Conservation (phyloP, 148 eudicot genomes). For the Persicaria maculosa region DNA sequence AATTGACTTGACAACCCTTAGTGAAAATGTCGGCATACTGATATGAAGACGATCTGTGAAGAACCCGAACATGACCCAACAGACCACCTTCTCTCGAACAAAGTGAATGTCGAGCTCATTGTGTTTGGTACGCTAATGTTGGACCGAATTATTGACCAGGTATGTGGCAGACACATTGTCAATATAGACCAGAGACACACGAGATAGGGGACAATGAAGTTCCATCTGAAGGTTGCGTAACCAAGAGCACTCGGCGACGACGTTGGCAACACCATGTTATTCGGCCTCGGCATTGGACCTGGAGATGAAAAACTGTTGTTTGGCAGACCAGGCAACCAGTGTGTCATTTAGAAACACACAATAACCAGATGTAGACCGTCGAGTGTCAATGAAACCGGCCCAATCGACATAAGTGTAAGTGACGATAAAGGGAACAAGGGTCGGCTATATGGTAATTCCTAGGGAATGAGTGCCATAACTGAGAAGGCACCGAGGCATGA, state of each 20-base stretch:
- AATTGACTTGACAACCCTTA: background rate
- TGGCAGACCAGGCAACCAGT: background rate
- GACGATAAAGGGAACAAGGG: background rate
- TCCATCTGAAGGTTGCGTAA: background rate
- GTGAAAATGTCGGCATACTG: background rate
- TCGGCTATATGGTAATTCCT: background rate
- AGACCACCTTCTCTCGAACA: background rate
- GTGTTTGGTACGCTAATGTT: conserved; percentile 4
- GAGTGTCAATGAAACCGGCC: background rate
- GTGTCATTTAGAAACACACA: conserved; percentile 10
- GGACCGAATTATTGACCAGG: background rate
- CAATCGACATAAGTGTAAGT: background rate
- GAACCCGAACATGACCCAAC: background rate
- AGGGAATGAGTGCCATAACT: background rate
- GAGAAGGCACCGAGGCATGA: background rate
- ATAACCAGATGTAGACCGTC: conserved; percentile 6
- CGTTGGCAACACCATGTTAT: conserved; percentile 10
- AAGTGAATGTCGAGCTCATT: conserved; percentile 8
- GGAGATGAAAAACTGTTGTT: conserved; percentile 6
- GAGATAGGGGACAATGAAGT: background rate
- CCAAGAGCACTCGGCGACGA: conserved; percentile 9
- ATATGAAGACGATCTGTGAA: background rate
- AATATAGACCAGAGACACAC: background rate
- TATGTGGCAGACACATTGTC: conserved; percentile 1
- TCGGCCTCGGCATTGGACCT: conserved; percentile 12